phyloP scores from a whole-genome alignment of 148 eudicot species.

The Diospyros lotus region DNA sequence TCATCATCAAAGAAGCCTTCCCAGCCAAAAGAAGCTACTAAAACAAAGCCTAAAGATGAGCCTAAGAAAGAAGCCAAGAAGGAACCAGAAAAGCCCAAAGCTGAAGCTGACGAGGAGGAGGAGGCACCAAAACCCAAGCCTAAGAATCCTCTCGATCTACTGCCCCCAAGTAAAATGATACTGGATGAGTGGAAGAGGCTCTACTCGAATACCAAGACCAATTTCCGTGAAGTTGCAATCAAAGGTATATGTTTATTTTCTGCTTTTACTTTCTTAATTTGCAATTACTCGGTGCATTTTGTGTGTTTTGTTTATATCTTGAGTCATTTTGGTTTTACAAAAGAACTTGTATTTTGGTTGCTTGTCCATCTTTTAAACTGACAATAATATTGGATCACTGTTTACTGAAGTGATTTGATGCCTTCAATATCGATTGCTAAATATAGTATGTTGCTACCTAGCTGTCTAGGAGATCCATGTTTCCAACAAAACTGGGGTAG shows the following conservation, averaged over 20 bases:
- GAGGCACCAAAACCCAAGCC: constrained; percentile 83
- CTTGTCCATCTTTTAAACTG: background rate
- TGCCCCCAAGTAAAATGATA: constrained; percentile 83
- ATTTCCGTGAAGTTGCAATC: constrained; percentile 90
- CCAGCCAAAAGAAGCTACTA: constrained; percentile 48
- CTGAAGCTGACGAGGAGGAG: constrained; percentile 36
- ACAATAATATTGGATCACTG: background rate
- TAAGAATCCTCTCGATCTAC: constrained; percentile 75
- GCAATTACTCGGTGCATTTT: too few relatives aligned
- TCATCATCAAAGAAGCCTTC: constrained; percentile 43
- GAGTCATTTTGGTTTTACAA: too few relatives aligned
- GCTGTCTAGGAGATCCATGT: background rate
- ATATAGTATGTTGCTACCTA: background rate
- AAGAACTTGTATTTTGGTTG: background rate
- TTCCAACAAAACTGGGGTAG: background rate
- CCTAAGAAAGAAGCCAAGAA: constrained; percentile 61
- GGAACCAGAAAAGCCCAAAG: constrained; percentile 49
- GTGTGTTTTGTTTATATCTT: too few relatives aligned
- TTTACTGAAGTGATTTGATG: background rate
- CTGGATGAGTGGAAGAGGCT: constrained; percentile 93
- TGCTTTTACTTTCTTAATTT: background rate
- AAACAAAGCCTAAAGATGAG: constrained; percentile 49
- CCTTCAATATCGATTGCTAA: background rate
- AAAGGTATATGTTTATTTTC: constrained; percentile 39
- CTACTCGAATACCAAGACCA: constrained; percentile 77